phyloP scores from a whole-genome alignment of 2,329 filamentous ascomycete genomes.

The Alternaria longipes region DNA sequence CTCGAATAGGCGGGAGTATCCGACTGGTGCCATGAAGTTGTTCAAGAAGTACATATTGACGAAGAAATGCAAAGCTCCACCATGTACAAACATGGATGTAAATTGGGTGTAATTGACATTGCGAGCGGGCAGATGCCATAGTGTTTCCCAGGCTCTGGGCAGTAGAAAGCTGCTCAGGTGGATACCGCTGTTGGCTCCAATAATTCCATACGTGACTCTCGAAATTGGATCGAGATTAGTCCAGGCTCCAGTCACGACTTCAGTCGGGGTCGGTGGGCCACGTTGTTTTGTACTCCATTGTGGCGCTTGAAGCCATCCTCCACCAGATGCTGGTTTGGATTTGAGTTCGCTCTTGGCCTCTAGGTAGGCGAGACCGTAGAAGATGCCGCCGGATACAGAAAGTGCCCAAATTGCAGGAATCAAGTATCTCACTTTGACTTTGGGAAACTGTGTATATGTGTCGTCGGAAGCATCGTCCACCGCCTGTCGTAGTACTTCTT shows the following conservation, averaged over 20 bases:
- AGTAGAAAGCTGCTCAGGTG: conserved; percentile 38
- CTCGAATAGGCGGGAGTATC: conserved; percentile 42
- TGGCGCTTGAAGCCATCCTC: conserved; percentile 28
- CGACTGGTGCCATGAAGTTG: conserved; percentile 44
- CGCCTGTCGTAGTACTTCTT: conserved; percentile 7
- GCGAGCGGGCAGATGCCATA: conserved; percentile 45
- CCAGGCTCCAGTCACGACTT: conserved; percentile 40
- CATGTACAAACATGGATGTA: conserved; percentile 40
- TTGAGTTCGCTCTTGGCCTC: conserved; percentile 41
- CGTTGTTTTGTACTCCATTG: conserved; percentile 27
- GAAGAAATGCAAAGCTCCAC: conserved; percentile 27
- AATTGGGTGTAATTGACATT: conserved; percentile 44
- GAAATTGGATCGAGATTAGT: conserved; percentile 36
- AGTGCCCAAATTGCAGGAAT: conserved; percentile 43
- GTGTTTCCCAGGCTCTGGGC: conserved; percentile 32
- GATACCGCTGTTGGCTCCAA: conserved; percentile 38
- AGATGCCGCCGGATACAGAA: conserved; percentile 40
- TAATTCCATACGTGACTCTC: conserved; percentile 39
- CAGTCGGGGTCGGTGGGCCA: conserved; percentile 36
- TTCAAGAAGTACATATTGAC: conserved; percentile 35
- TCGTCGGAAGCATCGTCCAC: not conserved
- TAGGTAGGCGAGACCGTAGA: conserved; percentile 38
- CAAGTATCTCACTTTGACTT: conserved; percentile 34
- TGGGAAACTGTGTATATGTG: conserved; percentile 16
- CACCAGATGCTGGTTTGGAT: conserved; percentile 14